Base-by-base conservation (phyloP, 352 stramenopile species). In the Pythium pectinolyticum region DNA sequence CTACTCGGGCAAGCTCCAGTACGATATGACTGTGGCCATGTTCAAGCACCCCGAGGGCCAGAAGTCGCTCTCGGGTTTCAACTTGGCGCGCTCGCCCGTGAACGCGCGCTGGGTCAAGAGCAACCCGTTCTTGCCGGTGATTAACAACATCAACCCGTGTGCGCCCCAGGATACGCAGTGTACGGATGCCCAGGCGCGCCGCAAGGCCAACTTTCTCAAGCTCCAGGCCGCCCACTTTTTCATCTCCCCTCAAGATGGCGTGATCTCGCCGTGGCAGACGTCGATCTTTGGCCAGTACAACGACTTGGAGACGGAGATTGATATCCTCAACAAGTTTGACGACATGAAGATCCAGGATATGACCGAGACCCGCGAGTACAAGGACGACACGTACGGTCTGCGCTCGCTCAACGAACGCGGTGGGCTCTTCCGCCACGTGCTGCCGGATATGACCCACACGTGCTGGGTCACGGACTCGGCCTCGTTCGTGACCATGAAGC, bases 221-320 rank as follows among this genome's bases (percentile, higher is more conserved):
- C 60, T 67, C 24, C 10, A 50, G 60, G 43, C 57, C 9, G 74
- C 70, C 0, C 69, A 81, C 51, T 82, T 79, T 50, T 77, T 85
- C 39, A 63, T 56, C 0, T 72, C 71, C 0, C 60, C 72, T n/a
- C 54, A 68, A 14, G 76, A 82, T 52, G 70, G 62, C 14, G 61
- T 81, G 3, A 66, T 80, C 28, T 65, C 72, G 14, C 76, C 76
- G 14, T 82, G 72, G 69, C 73, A 85, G 54, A 70, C 58, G 19
- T 67, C 56, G 1, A 57, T 81, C 10, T 37, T 80, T 19, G 65
- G 69, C 15, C 64, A 63, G 20, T 82, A 82, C 67, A 72, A 49
- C 14, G 49, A 75, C 3, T 59, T 81, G 1, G 48, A 40, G 49
- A 70, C 40, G 10, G 57, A 25, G 19, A 48, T 66, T 27, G 58